Base-by-base conservation (phyloP, 495 filamentous ascomycete species). In the Penicillium arizonense region DNA sequence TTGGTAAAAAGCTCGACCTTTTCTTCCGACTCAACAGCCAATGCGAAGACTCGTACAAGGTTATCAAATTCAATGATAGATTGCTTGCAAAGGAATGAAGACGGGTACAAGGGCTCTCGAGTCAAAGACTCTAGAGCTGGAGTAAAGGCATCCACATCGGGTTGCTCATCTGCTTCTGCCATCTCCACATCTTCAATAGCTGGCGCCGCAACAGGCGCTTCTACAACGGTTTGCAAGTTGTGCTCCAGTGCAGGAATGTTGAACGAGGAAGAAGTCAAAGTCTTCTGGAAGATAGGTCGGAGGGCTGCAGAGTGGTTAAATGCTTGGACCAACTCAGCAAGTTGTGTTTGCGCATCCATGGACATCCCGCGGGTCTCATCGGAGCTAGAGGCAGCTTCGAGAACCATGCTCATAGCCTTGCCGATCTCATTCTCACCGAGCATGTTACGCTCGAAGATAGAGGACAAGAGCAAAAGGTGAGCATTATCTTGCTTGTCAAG, bases 191-290 rank as follows among this genome's bases (percentile, higher is more conserved):
- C 82, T 55, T 82, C 77, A 24, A 71, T 58, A 7, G 68, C 55
- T 8, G 57, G 54, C n/a, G 65, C 10, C 58, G 59, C 47, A 62
- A 64, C 53, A 44, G 74, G 44, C 63, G 81, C 55, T 71, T 71
- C 81, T 39, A 91, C 79, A 14, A 82, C 71, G 9, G 83, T 84
- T 26, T 88, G 84, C 12, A 95, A 74, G 51, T 78, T 86, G 62
- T 86, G 72, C 61, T 92, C 88, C 9, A 93, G 72, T 34, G 81
- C 78, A 47, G 85, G 78, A 26, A 90, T 73, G 52, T 90, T 82
- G 44, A 89, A 68, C 8, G 84, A 75, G 1, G 82, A 78, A 32
- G 84, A 82, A 9, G 78, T 70, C 47, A 93, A 69, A 9, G 81
- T 70, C 38, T 75, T 75, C 43, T 79, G 77, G 50, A 90, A 80